A percentile compares a stretch with the other conserved stretches of the same genome.
phyloP scores from a whole-genome alignment of 164 flowering plant species.

The Magnolia officinalis region DNA sequence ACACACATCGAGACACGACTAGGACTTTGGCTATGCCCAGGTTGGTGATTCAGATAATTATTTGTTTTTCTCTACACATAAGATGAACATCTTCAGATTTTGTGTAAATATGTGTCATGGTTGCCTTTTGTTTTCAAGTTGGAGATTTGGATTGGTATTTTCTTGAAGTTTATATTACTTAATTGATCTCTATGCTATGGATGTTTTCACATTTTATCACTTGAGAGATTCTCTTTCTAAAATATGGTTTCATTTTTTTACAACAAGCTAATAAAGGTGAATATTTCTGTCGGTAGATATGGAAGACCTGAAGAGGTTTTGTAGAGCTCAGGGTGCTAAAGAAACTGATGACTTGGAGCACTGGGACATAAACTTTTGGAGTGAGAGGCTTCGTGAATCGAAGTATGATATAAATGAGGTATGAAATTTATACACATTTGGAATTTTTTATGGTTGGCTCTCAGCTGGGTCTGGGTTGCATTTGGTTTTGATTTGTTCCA shows the following conservation, averaged over 20 bases:
- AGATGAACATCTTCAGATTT: neutral
- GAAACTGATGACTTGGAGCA: constrained; percentile 79
- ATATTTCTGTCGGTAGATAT: constrained; percentile 42
- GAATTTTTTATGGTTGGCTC: neutral
- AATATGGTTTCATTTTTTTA: neutral
- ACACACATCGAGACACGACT: no score
- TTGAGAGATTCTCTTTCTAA: no score
- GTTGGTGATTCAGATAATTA: neutral
- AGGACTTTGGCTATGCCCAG: neutral
- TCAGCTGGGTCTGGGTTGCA: neutral
- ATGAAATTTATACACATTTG: neutral
- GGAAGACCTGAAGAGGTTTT: constrained; percentile 74
- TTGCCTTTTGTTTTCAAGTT: neutral
- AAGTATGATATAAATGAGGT: constrained; percentile 97
- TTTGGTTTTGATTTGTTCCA: neutral
- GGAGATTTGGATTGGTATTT: neutral
- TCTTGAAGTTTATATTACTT: neutral
- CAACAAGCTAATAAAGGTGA: neutral
- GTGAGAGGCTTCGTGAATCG: constrained; percentile 97
- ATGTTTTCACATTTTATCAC: neutral
- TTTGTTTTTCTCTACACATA: neutral
- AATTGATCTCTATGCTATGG: neutral
- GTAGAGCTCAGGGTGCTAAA: constrained; percentile 61
- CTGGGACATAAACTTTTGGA: constrained; percentile 92
- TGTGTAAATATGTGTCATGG: neutral